phyloP scores from a whole-genome alignment of 2,329 filamentous ascomycete genomes.

The Pseudocercospora cruenta region DNA sequence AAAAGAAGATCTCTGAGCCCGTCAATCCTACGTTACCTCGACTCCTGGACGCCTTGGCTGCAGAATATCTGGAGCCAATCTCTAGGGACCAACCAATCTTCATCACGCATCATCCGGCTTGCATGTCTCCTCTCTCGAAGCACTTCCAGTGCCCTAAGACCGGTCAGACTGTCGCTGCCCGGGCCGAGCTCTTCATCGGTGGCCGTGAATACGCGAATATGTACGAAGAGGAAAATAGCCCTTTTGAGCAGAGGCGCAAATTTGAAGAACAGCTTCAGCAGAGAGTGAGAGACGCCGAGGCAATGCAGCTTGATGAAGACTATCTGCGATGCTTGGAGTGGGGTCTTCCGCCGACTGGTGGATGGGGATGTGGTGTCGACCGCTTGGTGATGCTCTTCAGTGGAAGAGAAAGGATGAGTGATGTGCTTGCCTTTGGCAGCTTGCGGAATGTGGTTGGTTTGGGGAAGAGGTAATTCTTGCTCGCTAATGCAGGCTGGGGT shows the following conservation, averaged over 20 bases:
- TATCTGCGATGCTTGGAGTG: conserved; percentile 85
- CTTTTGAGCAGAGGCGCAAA: conserved; percentile 81
- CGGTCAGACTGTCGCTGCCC: conserved; percentile 57
- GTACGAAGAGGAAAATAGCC: conserved; percentile 98
- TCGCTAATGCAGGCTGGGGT: too few relatives aligned
- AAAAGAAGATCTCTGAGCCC: conserved; percentile 55
- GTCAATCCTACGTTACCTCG: conserved; percentile 62
- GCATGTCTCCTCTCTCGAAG: conserved; percentile 89
- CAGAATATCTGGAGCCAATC: conserved; percentile 75
- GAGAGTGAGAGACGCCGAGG: conserved; percentile 49
- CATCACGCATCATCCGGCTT: conserved; percentile 86
- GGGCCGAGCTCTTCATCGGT: conserved; percentile 48
- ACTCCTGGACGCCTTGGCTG: conserved; percentile 80
- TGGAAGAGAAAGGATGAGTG: conserved; percentile 75
- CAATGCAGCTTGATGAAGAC: conserved; percentile 69
- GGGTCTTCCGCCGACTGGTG: conserved; percentile 91
- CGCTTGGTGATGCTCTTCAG: conserved; percentile 88
- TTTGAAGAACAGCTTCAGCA: conserved; percentile 63
- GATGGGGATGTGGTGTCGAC: conserved; percentile 95
- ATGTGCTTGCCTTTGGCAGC: conserved; percentile 87
- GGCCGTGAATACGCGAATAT: conserved; percentile 88
- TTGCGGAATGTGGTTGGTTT: conserved; percentile 62
- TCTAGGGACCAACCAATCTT: conserved; percentile 73
- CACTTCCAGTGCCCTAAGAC: conserved; percentile 71
- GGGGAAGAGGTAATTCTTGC: conserved; percentile 11